phyloP scores from a whole-genome alignment of 2,329 filamentous ascomycete genomes.

The Neonectria sp. region DNA sequence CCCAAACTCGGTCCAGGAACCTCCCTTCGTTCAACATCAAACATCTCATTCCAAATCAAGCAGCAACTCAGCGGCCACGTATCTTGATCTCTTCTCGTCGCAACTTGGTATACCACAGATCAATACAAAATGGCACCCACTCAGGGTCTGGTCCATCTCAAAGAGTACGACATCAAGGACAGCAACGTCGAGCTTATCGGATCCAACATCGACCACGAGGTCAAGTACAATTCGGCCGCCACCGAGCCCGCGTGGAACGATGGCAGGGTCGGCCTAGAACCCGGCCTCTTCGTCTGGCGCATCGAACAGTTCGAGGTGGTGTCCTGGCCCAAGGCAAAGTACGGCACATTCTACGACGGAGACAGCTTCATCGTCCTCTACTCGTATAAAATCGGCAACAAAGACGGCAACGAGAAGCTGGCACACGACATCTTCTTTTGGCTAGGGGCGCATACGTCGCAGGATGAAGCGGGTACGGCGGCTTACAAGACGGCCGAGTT shows the following conservation, averaged over 20 bases:
- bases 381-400: conserved; percentile 67
- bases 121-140: conserved; percentile 69
- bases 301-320: conserved; percentile 78
- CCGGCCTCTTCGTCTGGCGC: conserved; percentile 75
- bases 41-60: conserved; percentile 1
- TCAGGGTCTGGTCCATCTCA: conserved; percentile 72
- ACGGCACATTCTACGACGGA: conserved; percentile 76
- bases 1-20: conserved; percentile 10
- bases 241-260: conserved; percentile 79
- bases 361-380: conserved; percentile 78
- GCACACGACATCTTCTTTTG: conserved; percentile 80
- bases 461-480: conserved; percentile 78
- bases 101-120: background rate
- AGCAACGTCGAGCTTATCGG: conserved; percentile 78
- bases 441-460: conserved; percentile 75
- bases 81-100: background rate
- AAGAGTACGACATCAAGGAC: conserved; percentile 77
- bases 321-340: conserved; percentile 69
- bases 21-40: conserved; percentile 1
- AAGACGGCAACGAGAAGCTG: conserved; percentile 61
- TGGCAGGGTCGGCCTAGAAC: conserved; percentile 64
- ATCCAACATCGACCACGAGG: conserved; percentile 74
- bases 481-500: conserved; percentile 81
- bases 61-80: background rate
- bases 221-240: conserved; percentile 77